Conservation (phyloP, 2,329 filamentous ascomycete species). For the Pyrenophora teres region DNA sequence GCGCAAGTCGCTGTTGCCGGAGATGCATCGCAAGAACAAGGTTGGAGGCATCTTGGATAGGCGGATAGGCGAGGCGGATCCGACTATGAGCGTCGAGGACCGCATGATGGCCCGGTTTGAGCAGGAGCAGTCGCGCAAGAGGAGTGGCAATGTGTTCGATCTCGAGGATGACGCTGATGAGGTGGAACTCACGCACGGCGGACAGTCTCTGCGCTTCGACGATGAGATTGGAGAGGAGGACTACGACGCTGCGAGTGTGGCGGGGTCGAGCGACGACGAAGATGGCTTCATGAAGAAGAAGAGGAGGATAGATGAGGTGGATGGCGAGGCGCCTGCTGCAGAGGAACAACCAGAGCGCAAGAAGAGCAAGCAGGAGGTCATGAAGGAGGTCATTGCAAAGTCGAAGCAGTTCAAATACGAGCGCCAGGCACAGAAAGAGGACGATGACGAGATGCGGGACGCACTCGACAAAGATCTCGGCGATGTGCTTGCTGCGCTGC, state of each 20-base stretch:
- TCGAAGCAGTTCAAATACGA: conserved; percentile 96
- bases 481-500: conserved; percentile 74
- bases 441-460: conserved; percentile 84
- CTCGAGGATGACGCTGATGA: conserved; percentile 79
- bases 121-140: conserved; percentile 80
- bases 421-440: conserved; percentile 87
- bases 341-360: conserved; percentile 75
- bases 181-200: conserved; percentile 79
- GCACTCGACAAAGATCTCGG: conserved; percentile 83
- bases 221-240: conserved; percentile 63
- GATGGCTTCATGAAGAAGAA: conserved; percentile 49
- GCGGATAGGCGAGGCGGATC: conserved; percentile 94
- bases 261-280: conserved; percentile 51
- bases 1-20: conserved; percentile 80
- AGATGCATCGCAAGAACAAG: conserved; percentile 88
- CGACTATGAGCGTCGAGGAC: conserved; percentile 90
- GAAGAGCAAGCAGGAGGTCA: conserved; percentile 94
- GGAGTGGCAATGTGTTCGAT: conserved; percentile 82
- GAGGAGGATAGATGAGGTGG: conserved; percentile 54
- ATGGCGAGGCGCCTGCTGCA: conserved; percentile 50
- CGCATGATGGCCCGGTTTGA: conserved; percentile 90
- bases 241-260: conserved; percentile 77
- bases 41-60: conserved; percentile 90
- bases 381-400: conserved; percentile 97
- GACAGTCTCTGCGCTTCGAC: conserved; percentile 72